Evolutionary conservation across 441 rosid genomes (phyloP).

Genomic region (Erysimum pusillum): DNA sequence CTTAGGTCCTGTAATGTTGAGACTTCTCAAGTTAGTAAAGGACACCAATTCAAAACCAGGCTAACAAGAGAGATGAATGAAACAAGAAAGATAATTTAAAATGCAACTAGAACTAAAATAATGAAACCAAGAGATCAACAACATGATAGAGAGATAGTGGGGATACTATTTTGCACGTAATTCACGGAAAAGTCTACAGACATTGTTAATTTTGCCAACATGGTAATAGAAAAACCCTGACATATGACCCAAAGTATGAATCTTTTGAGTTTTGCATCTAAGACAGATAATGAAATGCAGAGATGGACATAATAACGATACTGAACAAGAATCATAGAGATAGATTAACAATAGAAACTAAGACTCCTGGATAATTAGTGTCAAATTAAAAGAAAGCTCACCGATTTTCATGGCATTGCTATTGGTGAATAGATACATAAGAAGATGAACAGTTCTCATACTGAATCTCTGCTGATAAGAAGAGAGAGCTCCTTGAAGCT

Average conservation of each 20-base stretch:
- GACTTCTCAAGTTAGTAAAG: conserved; percentile 16
- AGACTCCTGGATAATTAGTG: neutral
- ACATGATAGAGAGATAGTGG: neutral
- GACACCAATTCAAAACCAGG: conserved; percentile 10
- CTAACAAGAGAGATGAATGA: neutral
- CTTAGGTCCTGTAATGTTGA: conserved; percentile 71
- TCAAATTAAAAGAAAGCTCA: conserved; percentile 30
- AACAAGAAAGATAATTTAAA: neutral
- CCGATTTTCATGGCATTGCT: conserved; percentile 79
- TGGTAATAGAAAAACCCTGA: conserved; percentile 26
- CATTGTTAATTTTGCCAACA: neutral
- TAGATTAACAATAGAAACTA: conserved; percentile 1
- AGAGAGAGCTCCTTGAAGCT: conserved; percentile 86
- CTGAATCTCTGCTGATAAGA: conserved; percentile 86
- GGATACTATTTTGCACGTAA: conserved; percentile 39
- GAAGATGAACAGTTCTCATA: conserved; percentile 86
- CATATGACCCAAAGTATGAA: conserved; percentile 16
- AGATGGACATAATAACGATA: neutral
- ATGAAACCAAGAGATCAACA: conserved; percentile 7
- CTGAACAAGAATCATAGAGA: neutral
- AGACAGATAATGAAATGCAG: neutral
- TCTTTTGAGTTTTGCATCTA: conserved; percentile 2
- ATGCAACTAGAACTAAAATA: conserved; percentile 27
- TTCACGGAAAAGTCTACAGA: neutral
- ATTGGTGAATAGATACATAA: conserved; percentile 85